phyloP scores from a whole-genome alignment of 2,329 filamentous ascomycete species.

The Tolypocladium album region DNA sequence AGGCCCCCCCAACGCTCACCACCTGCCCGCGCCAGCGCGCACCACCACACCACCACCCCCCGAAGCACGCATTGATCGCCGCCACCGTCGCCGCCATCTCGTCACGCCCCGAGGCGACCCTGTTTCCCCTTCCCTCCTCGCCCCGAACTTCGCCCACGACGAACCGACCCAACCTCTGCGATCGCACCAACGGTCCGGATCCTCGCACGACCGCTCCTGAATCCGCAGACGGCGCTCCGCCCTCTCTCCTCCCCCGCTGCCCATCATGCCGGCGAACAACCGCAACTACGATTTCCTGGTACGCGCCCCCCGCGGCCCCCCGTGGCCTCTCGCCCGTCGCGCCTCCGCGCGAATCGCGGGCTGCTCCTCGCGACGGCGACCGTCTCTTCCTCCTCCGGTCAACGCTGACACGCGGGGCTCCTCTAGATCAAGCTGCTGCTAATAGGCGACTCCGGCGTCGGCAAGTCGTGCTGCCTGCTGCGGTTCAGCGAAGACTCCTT shows the following conservation, averaged over 20 bases:
- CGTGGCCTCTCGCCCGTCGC: background rate
- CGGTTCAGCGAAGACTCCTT: slow-evolving; percentile 97
- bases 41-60: background rate
- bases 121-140: background rate
- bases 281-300: slow-evolving; percentile 99
- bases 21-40: background rate
- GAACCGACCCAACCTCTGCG: background rate
- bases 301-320: slow-evolving; percentile 25
- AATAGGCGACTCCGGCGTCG: slow-evolving; percentile 92
- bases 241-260: slow-evolving; percentile 3
- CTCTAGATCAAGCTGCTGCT: slow-evolving; percentile 86
- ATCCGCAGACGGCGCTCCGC: background rate
- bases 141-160: background rate
- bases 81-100: background rate
- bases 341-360: background rate
- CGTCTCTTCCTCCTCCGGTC: background rate
- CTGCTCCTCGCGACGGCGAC: too few species aligned
- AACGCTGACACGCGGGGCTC: slow-evolving; percentile 2
- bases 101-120: background rate
- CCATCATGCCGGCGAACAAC: slow-evolving; percentile 80
- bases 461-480: slow-evolving; percentile 93
- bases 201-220: background rate
- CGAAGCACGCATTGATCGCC: background rate
- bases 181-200: background rate
- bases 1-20: background rate